Percentiles rank a stretch among this genome's conserved stretches.
Conservation (phyloP, 768 basidiomycete genomes). For the Leccinum subgranulosum region DNA sequence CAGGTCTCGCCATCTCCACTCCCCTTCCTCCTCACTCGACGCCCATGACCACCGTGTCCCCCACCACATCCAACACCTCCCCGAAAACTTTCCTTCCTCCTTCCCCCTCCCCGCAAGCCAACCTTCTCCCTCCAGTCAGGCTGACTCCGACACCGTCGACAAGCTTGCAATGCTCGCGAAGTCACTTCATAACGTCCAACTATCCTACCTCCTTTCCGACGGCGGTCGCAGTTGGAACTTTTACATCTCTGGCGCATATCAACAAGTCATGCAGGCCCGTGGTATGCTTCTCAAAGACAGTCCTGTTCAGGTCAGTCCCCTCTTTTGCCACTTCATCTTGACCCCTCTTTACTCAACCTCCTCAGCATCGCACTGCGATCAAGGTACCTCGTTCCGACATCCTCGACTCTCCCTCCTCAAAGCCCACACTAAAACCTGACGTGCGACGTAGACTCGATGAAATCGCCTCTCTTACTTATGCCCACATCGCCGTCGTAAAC, state of each 20-base stretch:
- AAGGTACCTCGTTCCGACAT: constrained; percentile 92
- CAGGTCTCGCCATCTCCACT: constrained; percentile 62
- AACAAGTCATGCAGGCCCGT: constrained; percentile 87
- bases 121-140: constrained; percentile 32
- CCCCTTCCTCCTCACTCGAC: constrained; percentile 62
- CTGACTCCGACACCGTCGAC: constrained; percentile 71
- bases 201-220: constrained; percentile 73
- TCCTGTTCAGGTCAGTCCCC: constrained; percentile 66
- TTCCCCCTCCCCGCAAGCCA: constrained; percentile 40
- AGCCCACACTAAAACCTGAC: constrained; percentile 77
- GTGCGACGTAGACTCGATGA: constrained; percentile 88
- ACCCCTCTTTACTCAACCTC: constrained; percentile 15
- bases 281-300: constrained; percentile 88
- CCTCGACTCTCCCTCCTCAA: constrained; percentile 77
- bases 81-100: constrained; percentile 31
- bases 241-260: constrained; percentile 86
- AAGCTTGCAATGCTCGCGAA: constrained; percentile 79
- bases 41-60: constrained; percentile 49
- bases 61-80: constrained; percentile 36
- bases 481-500: constrained; percentile 93
- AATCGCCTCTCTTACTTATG: constrained; percentile 87
- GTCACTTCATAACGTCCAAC: constrained; percentile 77
- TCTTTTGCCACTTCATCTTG: background rate
- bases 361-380: constrained; percentile 79
- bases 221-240: constrained; percentile 78